phyloP scores from a whole-genome alignment of 2,329 filamentous ascomycete genomes.

The Apiospora saccharicola region DNA sequence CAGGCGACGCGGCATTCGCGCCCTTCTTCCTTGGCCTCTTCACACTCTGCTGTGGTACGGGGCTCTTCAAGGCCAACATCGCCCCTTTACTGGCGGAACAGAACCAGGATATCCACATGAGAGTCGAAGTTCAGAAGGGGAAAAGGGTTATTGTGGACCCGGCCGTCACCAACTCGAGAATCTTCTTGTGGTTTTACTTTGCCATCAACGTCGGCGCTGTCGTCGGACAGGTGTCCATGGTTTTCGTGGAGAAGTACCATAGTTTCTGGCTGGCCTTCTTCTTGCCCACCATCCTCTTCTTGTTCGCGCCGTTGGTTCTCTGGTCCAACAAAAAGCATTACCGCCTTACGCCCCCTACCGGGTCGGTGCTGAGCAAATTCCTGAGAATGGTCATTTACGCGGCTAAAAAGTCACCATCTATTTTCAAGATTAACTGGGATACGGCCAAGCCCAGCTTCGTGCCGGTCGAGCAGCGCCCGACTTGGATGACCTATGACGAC shows the following conservation, averaged over 20 bases:
- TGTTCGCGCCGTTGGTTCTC: constrained; percentile 65
- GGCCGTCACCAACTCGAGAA: constrained; percentile 70
- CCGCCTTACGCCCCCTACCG: constrained; percentile 63
- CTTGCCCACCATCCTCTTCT: constrained; percentile 55
- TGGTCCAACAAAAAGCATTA: constrained; percentile 65
- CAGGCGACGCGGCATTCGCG: constrained; percentile 57
- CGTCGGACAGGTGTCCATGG: constrained; percentile 55
- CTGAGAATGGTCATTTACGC: constrained; percentile 62
- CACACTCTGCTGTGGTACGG: constrained; percentile 61
- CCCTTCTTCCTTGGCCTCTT: constrained; percentile 24
- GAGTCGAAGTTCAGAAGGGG: constrained; percentile 63
- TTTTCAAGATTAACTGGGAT: constrained; percentile 64
- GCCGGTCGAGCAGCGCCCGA: constrained; percentile 50
- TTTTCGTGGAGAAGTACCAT: constrained; percentile 67
- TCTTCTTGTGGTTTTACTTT: constrained; percentile 69
- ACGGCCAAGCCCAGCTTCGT: constrained; percentile 60
- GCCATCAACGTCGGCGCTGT: constrained; percentile 61
- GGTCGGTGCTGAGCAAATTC: constrained; percentile 70
- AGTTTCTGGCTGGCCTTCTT: constrained; percentile 68
- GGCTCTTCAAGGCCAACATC: constrained; percentile 85
- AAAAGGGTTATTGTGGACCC: constrained; percentile 76
- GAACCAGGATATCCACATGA: constrained; percentile 65
- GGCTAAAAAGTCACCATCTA: constrained; percentile 46
- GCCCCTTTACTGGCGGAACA: constrained; percentile 76
- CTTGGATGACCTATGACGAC: constrained; percentile 68